Conservation (phyloP, 2,329 filamentous ascomycete genomes). For the Onygenales sp. region DNA sequence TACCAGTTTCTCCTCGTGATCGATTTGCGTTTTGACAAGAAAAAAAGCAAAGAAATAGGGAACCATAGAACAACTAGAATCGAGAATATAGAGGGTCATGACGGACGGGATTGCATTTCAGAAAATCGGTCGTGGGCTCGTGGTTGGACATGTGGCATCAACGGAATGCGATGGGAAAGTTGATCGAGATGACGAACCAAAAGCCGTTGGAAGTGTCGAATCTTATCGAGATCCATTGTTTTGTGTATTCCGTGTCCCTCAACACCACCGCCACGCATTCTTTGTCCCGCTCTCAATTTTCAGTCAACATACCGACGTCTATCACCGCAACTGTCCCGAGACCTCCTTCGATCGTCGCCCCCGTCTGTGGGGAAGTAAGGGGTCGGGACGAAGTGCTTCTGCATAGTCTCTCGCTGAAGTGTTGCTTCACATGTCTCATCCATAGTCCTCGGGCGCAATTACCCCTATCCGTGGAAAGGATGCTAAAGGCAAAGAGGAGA, state of each 20-base stretch:
- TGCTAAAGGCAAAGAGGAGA: too few species aligned
- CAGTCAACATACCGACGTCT: not conserved
- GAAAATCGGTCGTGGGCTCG: not conserved
- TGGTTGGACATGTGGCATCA: constrained; percentile 1
- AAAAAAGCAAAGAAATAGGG: not conserved
- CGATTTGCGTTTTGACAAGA: not conserved
- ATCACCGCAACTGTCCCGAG: too few species aligned
- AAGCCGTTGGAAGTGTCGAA: not conserved
- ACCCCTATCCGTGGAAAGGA: too few species aligned
- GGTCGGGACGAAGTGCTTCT: too few species aligned
- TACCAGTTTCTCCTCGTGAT: not conserved
- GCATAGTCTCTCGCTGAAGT: too few species aligned
- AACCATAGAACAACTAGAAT: not conserved
- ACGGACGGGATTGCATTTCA: not conserved
- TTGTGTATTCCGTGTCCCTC: not conserved
- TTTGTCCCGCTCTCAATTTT: not conserved
- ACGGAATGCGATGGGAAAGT: not conserved
- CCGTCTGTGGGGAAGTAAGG: too few species aligned
- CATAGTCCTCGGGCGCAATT: too few species aligned
- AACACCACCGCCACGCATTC: not conserved
- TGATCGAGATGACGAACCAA: not conserved
- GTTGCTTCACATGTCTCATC: too few species aligned
- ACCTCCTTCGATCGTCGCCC: too few species aligned
- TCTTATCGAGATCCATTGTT: not conserved
- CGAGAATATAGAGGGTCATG: not conserved